Conservation (phyloP, 352 stramenopile genomes). For the Phytophthora meadii region DNA sequence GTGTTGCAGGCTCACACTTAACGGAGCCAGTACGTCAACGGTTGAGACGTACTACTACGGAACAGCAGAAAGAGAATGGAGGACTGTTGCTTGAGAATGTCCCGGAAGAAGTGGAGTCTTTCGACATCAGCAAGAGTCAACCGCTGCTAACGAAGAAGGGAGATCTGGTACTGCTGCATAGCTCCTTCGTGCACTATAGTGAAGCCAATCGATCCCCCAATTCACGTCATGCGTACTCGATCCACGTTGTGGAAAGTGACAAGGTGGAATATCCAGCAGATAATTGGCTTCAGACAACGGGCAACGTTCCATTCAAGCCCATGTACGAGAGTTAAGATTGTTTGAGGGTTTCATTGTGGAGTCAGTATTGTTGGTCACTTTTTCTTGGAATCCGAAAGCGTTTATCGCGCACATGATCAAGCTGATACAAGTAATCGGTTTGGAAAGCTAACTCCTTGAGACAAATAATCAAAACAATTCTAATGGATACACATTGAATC, state of each 20-base stretch:
- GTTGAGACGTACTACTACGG: conserved; percentile 74
- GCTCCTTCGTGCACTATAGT: conserved; percentile 95
- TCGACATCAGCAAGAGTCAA: conserved; percentile 63
- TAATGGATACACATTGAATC: too few relatives aligned
- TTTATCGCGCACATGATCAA: too few relatives aligned
- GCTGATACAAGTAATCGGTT: too few relatives aligned
- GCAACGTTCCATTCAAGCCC: conserved; percentile 62
- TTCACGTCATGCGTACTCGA: conserved; percentile 95
- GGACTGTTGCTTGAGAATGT: conserved; percentile 67
- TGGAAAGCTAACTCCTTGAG: too few relatives aligned
- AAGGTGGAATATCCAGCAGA: conserved; percentile 82
- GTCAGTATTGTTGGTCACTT: background rate
- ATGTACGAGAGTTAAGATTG: conserved; percentile 60
- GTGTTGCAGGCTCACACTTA: conserved; percentile 90
- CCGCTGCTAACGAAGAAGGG: conserved; percentile 91
- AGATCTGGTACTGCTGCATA: conserved; percentile 94
- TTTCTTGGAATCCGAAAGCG: background rate
- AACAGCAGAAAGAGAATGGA: conserved; percentile 47
- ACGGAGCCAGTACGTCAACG: conserved; percentile 86
- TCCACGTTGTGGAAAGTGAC: conserved; percentile 95
- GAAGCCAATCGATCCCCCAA: conserved; percentile 91
- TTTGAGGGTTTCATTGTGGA: background rate
- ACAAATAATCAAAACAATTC: too few relatives aligned
- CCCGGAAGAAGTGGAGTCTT: conserved; percentile 54
- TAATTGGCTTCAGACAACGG: conserved; percentile 96